Evolutionary conservation across 2,329 filamentous ascomycete genomes (phyloP), one percentile per base, ranked within the genome.

Genomic region (Magnaporthiopsis incrustans): DNA sequence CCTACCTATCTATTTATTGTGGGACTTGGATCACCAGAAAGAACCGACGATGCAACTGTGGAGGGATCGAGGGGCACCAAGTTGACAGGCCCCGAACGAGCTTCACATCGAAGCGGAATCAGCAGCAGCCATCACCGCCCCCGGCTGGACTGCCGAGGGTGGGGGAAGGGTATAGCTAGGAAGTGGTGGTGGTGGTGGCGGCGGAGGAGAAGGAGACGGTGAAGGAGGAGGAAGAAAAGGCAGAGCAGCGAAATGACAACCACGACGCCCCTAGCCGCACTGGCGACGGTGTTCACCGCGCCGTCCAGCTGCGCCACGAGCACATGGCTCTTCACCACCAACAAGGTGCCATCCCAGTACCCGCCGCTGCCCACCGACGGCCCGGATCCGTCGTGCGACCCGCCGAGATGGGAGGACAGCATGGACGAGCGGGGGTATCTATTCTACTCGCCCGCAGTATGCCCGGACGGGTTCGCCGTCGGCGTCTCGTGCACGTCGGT

Each of bases 401-500:
- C 75, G 25, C 76, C 77, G 0, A 65, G 64, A 3, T 79, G 76
- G 76, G 62, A 58, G 1, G 63, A 66, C 58, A 77, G 77, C 66
- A 65, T 79, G 33, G 69, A 69, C 6, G 62, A 59, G 8, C 33
- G 56, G 15, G 35, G 33, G 2, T 63, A 30, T 26, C 12, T 59
- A 4, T 75, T 74, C 67, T 78, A 77, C 67, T 77, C 76, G n/a
- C 75, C 76, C 0, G 75, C 75, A 32, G 73, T 77, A 62, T 78
- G 76, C 61, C 76, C 76, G 0, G 67, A 65, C n/a, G 75, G 75
- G 7, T 77, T 78, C 66, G 67, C 65, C 22, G 73, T 74, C 35
- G 76, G 75, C 2, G 66, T 67, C 4, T 67, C 65, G 58, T 77
- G 75, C 64, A 67, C 69, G 6, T 65, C 73, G 35, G 33, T 59